A percentile compares a stretch with the other conserved stretches of the same genome.
Conservation (phyloP, 208 protist species). For the Acanthamoeba culbertsoni region DNA sequence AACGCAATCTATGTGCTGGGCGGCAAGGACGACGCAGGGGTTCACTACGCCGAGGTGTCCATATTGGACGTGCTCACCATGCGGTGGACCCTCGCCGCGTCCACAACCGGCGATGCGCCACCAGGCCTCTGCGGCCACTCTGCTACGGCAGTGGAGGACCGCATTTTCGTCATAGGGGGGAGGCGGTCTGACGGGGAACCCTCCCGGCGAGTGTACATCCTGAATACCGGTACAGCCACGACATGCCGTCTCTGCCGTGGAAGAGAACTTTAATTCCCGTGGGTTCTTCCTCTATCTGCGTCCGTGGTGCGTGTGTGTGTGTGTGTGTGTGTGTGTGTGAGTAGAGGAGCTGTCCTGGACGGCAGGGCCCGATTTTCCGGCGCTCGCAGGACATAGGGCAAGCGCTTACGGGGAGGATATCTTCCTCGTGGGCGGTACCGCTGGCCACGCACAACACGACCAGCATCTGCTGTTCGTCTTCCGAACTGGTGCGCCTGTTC, state of each 20-base stretch:
- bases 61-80: not conserved
- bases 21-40: slow-evolving; percentile 12
- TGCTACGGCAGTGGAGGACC: not conserved
- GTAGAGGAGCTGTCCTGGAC: not conserved
- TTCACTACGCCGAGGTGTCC: not conserved
- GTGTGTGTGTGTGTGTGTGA: not conserved
- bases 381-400: not conserved
- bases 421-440: slow-evolving; percentile 22
- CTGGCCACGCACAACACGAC: not conserved
- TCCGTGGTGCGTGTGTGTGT: not conserved
- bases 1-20: not conserved
- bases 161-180: not conserved
- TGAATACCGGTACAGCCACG: not conserved
- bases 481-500: not conserved
- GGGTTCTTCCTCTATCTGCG: not conserved
- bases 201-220: not conserved
- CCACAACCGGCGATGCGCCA: not conserved
- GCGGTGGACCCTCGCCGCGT: not conserved
- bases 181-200: not conserved
- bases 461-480: not conserved
- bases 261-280: not conserved
- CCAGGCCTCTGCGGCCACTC: slow-evolving; percentile 1
- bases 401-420: slow-evolving; percentile 6
- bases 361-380: not conserved
- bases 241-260: not conserved